Base-by-base conservation (phyloP, 1,284 basidiomycete genomes). In the Malassezia equina region DNA sequence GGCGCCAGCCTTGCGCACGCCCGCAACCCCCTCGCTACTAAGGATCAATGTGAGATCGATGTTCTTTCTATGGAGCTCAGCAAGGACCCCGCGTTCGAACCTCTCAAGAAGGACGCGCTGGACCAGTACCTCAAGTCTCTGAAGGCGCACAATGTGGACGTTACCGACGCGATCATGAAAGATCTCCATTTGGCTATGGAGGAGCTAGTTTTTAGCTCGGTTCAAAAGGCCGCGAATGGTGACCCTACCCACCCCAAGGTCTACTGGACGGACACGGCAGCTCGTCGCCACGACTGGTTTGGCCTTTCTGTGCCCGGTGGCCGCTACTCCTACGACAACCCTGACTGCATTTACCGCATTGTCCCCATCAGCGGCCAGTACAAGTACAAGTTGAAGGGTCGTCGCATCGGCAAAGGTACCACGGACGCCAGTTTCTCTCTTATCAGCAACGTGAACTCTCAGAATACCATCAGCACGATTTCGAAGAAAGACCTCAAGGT, bases 301-400 rank as follows among this genome's bases (percentile, higher is more conserved):
- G 44, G 36, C n/a, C 36, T 52, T 12, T 15, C 29, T 8, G 55
- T 57, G 27, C 33, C 36, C 2, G 55, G 55, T 13, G 36, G 49
- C 0, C 55, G 55, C 19, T 57, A 57, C 39, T 57, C 55, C 23
- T 57, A 57, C 32, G 55, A 57, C 40, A 57, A 57, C 32, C 55
- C 55, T 9, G 55, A 57, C 51, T 52, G 55, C 29, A 46, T 57
- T 19, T 57, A 57, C 36, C 49, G 55, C 8, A 36, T 27, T 8
- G 31, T 57, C 9, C 55, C 55, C 11, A 52, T 57, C 11, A 43
- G 40, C 45, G 27, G n/a, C 49, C 41, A 57, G n/a, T 47, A 57
- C 44, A 57, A 25, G 6, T 57, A 57, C 33, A 41, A 39, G 32
- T 15, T 57, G 11, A 29, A 34, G 8, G 55, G 55, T 8, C 55